Evolutionary conservation across 768 basidiomycete genomes (phyloP), one percentile per base, ranked within the genome.

Genomic region (Tylopilus plumbeoviolaceoides): DNA sequence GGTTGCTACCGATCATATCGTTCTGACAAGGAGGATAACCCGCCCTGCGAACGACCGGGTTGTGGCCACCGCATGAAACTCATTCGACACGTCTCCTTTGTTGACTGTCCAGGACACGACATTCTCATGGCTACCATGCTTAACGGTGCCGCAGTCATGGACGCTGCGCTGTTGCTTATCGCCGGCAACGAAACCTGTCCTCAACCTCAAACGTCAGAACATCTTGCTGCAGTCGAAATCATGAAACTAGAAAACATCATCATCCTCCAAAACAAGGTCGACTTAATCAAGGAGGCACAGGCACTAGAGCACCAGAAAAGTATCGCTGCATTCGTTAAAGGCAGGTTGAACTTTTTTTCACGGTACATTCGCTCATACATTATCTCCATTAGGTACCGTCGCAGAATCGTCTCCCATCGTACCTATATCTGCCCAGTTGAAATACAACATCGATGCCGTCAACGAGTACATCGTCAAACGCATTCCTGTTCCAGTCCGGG

Each of bases 61-160:
- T 98, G 97, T 73, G 87, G 85, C 36, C 84, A 85, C 51, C 81
- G 83, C 17, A 94, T 98, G 92, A 88, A 87, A 63, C 84, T 98
- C 59, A 67, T 98, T 58, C 87, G 95, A 59, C 97, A 99, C 64
- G 95, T 98, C 65, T 98, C 95, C 4, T 99, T 99, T 72, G 97
- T 99, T 67, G 97, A 99, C 72, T 93, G 89, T 62, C 92, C 91
- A 1, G 91, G 95, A 56, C 95, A 95, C 82, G 94, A 98, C 72
- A 98, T 99, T 85, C 85, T 99, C 71, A 99, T 99, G 97, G 97
- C 97, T 47, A 99, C 95, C 59, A 99, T 99, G 97, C 78, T 99
- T 62, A 98, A 98, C 80, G 97, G 95, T 71, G 97, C 97, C 39
- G 97, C 97, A 10, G 95, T 98, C 78, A 99, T 98, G 97, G 95